These are phyloP conservation scores for Monotropa hypopitys DNA, from an alignment of 179 eudicot species.

Conservation along the genomic window DNA sequence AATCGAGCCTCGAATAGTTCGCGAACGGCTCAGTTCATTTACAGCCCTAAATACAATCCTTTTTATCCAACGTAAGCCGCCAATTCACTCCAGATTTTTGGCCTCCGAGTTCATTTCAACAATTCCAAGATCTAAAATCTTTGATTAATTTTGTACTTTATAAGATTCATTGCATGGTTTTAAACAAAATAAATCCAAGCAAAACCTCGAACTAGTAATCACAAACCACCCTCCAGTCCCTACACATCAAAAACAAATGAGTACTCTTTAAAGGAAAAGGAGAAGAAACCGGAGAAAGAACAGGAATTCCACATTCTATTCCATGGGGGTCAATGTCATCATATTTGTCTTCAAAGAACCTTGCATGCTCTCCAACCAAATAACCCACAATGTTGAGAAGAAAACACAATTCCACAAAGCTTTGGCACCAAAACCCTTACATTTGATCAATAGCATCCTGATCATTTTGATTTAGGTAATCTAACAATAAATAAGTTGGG, in stretches of 20 bases:
- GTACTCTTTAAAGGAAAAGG: background rate
- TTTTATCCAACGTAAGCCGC: background rate
- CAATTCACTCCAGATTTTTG: background rate
- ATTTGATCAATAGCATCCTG: too few relatives aligned
- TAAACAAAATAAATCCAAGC: background rate
- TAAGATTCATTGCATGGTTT: background rate
- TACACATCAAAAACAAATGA: background rate
- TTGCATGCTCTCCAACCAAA: background rate
- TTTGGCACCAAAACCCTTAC: background rate
- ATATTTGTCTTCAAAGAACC: background rate
- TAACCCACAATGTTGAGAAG: background rate
- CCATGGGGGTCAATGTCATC: background rate
- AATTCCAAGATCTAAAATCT: background rate
- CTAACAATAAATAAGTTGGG: background rate
- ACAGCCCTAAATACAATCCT: too few relatives aligned
- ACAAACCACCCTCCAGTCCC: background rate
- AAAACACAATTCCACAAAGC: background rate
- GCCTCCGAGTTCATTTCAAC: background rate
- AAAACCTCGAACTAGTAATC: background rate
- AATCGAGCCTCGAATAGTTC: too few relatives aligned
- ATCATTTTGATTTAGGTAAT: background rate
- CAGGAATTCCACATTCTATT: background rate
- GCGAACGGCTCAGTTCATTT: too few relatives aligned
- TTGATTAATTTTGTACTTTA: background rate
- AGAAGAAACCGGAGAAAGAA: background rate